Conservation (phyloP, 176 grass and related monocot genomes). For the Carex myosuroides region DNA sequence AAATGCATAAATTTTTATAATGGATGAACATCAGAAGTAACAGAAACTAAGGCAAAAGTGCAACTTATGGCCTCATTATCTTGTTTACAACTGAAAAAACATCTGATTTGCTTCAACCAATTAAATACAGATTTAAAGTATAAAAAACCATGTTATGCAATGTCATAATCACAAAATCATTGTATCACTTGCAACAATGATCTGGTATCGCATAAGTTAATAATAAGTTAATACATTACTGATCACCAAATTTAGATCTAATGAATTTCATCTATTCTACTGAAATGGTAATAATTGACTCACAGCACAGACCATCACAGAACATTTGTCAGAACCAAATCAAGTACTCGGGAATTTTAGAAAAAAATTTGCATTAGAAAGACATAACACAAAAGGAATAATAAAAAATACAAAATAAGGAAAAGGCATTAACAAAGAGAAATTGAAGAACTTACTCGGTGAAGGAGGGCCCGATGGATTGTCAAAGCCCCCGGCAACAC, state of each 20-base stretch:
- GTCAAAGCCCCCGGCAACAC: neutral
- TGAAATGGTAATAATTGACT: neutral
- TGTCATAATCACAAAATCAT: neutral
- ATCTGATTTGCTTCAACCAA: no score
- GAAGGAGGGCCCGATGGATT: neutral
- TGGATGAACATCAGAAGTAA: neutral
- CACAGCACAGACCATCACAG: neutral
- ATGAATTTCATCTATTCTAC: neutral
- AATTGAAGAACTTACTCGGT: neutral
- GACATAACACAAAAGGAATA: neutral
- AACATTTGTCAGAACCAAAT: neutral
- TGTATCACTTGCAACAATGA: neutral
- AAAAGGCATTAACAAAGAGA: neutral
- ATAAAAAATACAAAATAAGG: no score
- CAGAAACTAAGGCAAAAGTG: neutral
- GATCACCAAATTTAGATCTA: neutral
- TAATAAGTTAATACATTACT: no score
- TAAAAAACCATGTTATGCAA: no score
- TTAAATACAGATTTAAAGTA: no score
- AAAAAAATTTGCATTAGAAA: neutral
- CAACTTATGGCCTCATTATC: neutral
- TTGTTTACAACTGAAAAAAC: no score
- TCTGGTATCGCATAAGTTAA: no score
- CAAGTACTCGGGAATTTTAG: neutral
- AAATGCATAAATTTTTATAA: neutral